Base-by-base conservation (phyloP, 148 eudicot species). In the Cornus florida region DNA sequence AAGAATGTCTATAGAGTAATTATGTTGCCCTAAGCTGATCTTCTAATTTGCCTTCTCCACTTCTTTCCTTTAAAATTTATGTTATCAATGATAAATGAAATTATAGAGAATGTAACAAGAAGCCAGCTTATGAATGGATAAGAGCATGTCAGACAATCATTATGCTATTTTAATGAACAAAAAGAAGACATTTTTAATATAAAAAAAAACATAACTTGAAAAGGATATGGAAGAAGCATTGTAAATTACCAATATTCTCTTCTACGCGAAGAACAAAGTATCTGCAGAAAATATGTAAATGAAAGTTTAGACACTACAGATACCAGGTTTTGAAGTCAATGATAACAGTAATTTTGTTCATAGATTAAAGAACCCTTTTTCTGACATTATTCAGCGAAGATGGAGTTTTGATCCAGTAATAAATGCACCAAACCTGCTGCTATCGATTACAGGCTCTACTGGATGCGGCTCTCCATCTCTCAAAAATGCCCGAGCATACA, bases 231-330 rank as follows among this genome's bases (percentile, higher is more conserved):
- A 35, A 35, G 13, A 46, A 32, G 23, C 11, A 74, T 62, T 70
- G 28, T 31, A 50, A 50, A 82, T 82, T 85, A 93, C 99, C 98
- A 77, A 94, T 87, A 80, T 91, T 91, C 81, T 96, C 98, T 88
- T 96, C 99, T 10, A 96, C 73, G 35, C 98, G 98, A 67, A 96
- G 98, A 82, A 96, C 99, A 87, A 96, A 96, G 79, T 96, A 93
- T 82, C 99, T 96, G 99, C 86, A 94, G 56, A 43, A 43, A 43
- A 73, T 70, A 57, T 4, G 53, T 74, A 78, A 81, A 77, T 10
- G 32, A 38, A 24, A 57, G 64, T 74, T 9, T 19, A 69, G 76
- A n/a, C 35, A 6, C 56, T 35, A 17, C 62, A 64, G 11, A 35
- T 2, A 32, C 10, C 22, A 60, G 41, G 38, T 43, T 43, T 66